Evolutionary conservation across 106 monocot species (phyloP).

Genomic region (Vanilla planifolia): DNA sequence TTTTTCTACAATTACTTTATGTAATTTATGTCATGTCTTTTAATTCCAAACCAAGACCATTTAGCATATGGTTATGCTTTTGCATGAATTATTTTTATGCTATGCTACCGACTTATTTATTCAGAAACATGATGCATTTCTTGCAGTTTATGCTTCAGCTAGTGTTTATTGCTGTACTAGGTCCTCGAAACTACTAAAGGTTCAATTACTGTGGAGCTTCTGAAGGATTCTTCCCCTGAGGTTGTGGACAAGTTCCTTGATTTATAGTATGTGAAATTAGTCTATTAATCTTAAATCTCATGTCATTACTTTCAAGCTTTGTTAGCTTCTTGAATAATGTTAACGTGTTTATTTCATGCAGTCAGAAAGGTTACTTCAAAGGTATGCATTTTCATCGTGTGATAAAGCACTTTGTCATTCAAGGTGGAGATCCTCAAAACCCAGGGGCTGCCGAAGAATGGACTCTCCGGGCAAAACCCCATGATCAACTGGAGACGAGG

Average conservation of each 20-base stretch:
- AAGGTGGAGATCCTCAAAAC: constrained; percentile 68
- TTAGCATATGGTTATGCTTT: too few species aligned
- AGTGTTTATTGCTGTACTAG: too few species aligned
- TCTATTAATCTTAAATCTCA: background rate
- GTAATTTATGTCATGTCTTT: too few species aligned
- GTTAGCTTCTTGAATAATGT: background rate
- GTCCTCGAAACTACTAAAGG: constrained; percentile 56
- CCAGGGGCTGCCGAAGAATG: constrained; percentile 71
- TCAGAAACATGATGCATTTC: too few species aligned
- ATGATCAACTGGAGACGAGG: too few species aligned
- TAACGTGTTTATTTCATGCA: constrained; percentile 15
- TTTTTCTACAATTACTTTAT: too few species aligned
- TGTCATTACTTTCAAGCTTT: too few species aligned
- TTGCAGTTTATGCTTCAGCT: too few species aligned
- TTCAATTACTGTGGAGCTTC: constrained; percentile 55
- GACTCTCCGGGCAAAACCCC: constrained; percentile 68
- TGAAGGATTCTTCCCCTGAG: constrained; percentile 47
- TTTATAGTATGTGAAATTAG: constrained; percentile 28
- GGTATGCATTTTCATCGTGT: constrained; percentile 85
- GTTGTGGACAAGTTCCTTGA: constrained; percentile 59
- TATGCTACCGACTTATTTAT: too few species aligned
- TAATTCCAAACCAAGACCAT: too few species aligned
- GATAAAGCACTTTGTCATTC: constrained; percentile 92
- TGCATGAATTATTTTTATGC: too few species aligned
- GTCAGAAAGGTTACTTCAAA: constrained; percentile 84